These are phyloP conservation scores for Aegilops speltoides DNA, from an alignment of 176 grass and related monocot genomes.

Conservation along the genomic window DNA sequence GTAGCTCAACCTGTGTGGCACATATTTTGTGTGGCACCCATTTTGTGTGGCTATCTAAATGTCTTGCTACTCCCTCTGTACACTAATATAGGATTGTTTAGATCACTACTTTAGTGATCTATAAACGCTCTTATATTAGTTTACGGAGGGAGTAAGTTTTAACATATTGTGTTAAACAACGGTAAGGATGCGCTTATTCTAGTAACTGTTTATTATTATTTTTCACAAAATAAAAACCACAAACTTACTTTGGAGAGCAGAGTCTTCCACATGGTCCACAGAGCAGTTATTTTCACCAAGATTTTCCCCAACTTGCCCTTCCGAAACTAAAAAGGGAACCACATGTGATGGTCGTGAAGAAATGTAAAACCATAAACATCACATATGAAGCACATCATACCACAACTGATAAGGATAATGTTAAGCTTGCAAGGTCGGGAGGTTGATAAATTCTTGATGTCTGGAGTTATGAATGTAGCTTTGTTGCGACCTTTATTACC, in stretches of 20 bases:
- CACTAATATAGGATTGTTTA: too few species aligned
- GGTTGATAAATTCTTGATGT: constrained; percentile 71
- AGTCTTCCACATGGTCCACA: constrained; percentile 23
- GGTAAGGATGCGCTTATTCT: not conserved
- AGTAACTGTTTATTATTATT: not conserved
- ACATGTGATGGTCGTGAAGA: constrained; percentile 18
- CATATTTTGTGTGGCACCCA: too few species aligned
- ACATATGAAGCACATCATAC: constrained; percentile 50
- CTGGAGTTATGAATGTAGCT: constrained; percentile 82
- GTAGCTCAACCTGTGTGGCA: too few species aligned
- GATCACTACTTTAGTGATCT: too few species aligned
- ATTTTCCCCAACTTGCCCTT: constrained; percentile 41
- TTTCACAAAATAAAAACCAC: constrained; percentile 2
- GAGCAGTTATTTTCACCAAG: constrained; percentile 33
- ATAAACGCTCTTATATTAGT: too few species aligned
- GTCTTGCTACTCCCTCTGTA: not conserved
- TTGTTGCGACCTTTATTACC: constrained; percentile 67
- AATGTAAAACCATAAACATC: constrained; percentile 17
- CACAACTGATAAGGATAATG: constrained; percentile 79
- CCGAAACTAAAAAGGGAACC: constrained; percentile 14
- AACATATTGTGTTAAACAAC: not conserved
- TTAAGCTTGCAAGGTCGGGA: constrained; percentile 57
- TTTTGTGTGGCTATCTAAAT: not conserved
- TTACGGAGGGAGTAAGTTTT: not conserved
- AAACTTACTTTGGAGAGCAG: constrained; percentile 56